phyloP scores from a whole-genome alignment of 2,329 filamentous ascomycete genomes.

The Penicillium occitanis region DNA sequence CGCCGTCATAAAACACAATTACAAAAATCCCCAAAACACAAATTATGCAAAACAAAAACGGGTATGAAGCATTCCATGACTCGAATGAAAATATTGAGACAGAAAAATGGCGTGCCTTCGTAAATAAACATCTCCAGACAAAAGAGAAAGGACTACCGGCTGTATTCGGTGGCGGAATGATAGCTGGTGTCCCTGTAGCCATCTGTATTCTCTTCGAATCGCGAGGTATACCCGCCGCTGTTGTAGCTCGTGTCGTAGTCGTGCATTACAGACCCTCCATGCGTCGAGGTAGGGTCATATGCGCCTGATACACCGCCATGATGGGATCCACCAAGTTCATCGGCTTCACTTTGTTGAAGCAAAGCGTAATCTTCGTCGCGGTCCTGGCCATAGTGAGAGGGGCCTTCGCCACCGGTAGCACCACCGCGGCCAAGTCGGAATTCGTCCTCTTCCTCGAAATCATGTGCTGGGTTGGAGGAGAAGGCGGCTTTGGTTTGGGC shows the following conservation, averaged over 20 bases:
- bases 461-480: slow-evolving; percentile 47
- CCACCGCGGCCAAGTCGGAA: slow-evolving; percentile 41
- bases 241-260: slow-evolving; percentile 43
- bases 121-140: neutral
- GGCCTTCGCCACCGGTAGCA: slow-evolving; percentile 34
- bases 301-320: slow-evolving; percentile 39
- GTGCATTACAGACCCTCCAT: slow-evolving; percentile 37
- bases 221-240: slow-evolving; percentile 41
- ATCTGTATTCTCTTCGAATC: slow-evolving; percentile 26
- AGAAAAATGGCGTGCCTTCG: slow-evolving; percentile 20
- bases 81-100: neutral
- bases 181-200: slow-evolving; percentile 25
- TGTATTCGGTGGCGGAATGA: slow-evolving; percentile 28
- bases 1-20: slow-evolving; percentile 7
- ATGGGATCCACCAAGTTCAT: slow-evolving; percentile 41
- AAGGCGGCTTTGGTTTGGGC: slow-evolving; percentile 51
- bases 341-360: slow-evolving; percentile 48
- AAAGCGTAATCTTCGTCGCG: slow-evolving; percentile 55
- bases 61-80: neutral
- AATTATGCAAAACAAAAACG: slow-evolving; percentile 13
- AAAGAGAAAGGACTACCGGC: slow-evolving; percentile 22
- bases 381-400: slow-evolving; percentile 41
- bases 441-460: slow-evolving; percentile 48
- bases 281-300: slow-evolving; percentile 41
- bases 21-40: slow-evolving; percentile 6